phyloP scores from a whole-genome alignment of 2,329 filamentous ascomycete species.

The Epichloe brachyelytri region DNA sequence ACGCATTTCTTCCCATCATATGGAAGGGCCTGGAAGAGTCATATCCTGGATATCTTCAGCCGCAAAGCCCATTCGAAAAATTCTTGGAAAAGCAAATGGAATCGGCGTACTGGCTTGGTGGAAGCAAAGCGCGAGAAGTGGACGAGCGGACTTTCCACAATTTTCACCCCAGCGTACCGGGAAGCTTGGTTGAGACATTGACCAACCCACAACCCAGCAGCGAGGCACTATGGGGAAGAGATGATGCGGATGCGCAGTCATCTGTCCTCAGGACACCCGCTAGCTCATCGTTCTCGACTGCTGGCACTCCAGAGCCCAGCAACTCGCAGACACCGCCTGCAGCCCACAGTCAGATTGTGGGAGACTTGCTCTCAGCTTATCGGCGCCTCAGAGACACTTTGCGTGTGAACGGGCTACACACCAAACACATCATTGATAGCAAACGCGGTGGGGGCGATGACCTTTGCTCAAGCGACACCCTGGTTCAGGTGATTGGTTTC shows the following conservation, averaged over 20 bases:
- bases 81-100: conserved; percentile 53
- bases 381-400: conserved; percentile 47
- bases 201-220: conserved; percentile 23
- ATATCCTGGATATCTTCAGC: conserved; percentile 59
- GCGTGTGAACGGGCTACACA: conserved; percentile 37
- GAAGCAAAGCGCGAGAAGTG: conserved; percentile 23
- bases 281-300: conserved; percentile 29
- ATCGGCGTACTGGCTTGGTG: conserved; percentile 28
- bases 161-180: conserved; percentile 24
- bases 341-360: conserved; percentile 20
- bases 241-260: conserved; percentile 21
- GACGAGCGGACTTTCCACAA: conserved; percentile 16
- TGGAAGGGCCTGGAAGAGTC: conserved; percentile 88
- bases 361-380: conserved; percentile 48
- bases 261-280: conserved; percentile 25
- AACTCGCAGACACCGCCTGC: conserved; percentile 6
- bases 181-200: conserved; percentile 24
- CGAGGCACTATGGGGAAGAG: conserved; percentile 28
- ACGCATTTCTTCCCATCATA: conserved; percentile 85
- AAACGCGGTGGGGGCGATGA: conserved; percentile 26
- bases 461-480: conserved; percentile 41
- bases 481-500: conserved; percentile 60
- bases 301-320: conserved; percentile 13
- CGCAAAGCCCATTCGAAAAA: conserved; percentile 46
- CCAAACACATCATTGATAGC: conserved; percentile 21